Evolutionary conservation across 2,329 filamentous ascomycete species (phyloP).

Genomic region (Curvularia eragrostidis): DNA sequence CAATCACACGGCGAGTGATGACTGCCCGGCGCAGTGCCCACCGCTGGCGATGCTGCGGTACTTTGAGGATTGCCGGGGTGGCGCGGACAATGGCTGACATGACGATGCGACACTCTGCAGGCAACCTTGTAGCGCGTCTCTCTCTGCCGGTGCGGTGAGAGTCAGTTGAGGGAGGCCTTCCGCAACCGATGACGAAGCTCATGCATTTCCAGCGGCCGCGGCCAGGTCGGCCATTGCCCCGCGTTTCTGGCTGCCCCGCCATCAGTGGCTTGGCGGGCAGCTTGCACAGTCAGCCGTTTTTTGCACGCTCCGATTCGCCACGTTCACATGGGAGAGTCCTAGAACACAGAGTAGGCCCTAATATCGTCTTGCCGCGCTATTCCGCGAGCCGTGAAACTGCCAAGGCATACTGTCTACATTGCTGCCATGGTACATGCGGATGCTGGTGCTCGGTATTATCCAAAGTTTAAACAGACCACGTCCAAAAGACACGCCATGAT

Average conservation of each 20-base stretch:
- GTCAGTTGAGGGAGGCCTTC: constrained; percentile 6
- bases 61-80: neutral
- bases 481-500: neutral
- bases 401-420: neutral
- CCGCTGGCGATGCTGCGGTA: constrained; percentile 14
- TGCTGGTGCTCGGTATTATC: neutral
- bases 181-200: constrained; percentile 26
- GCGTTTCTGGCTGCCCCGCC: constrained; percentile 22
- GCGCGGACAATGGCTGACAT: constrained; percentile 6
- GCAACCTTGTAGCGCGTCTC: constrained; percentile 14
- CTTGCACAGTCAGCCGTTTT: constrained; percentile 22
- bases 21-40: constrained; percentile 25
- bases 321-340: constrained; percentile 1
- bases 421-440: neutral
- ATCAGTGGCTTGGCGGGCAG: neutral
- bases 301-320: constrained; percentile 25
- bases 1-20: constrained; percentile 37
- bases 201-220: constrained; percentile 5
- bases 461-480: neutral
- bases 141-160: constrained; percentile 5
- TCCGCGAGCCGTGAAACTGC: neutral
- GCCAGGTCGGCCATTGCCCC: constrained; percentile 21
- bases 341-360: neutral
- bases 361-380: neutral
- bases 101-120: constrained; percentile 7